Conservation (phyloP, 768 basidiomycete genomes). For the Naganishia onofrii region DNA sequence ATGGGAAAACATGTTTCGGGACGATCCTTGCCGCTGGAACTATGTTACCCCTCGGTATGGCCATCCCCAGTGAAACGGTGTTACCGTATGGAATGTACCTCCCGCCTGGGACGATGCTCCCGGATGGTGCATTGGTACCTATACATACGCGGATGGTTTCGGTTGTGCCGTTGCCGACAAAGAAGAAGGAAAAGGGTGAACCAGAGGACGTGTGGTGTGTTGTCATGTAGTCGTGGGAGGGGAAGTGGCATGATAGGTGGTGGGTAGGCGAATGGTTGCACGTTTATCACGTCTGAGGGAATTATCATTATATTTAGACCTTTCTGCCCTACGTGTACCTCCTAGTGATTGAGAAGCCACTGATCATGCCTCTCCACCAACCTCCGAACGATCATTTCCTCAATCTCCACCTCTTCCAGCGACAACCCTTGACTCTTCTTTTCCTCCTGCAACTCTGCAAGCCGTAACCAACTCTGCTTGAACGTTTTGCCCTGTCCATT, state of each 20-base stretch:
- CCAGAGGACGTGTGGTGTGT: conserved; percentile 25
- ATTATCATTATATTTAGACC: too few species aligned
- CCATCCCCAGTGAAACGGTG: conserved; percentile 19
- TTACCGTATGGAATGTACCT: conserved; percentile 31
- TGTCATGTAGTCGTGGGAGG: conserved; percentile 21
- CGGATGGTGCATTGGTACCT: conserved; percentile 29
- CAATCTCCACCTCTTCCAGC: conserved; percentile 65
- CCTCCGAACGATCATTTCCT: conserved; percentile 80
- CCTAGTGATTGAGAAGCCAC: conserved; percentile 56
- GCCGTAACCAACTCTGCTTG: conserved; percentile 50
- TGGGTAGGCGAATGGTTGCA: background rate
- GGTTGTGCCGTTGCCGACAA: conserved; percentile 23
- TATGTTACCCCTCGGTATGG: conserved; percentile 31
- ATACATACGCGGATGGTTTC: conserved; percentile 31
- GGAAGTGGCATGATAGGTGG: background rate
- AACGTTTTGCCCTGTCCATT: conserved; percentile 33
- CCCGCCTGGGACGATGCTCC: conserved; percentile 32
- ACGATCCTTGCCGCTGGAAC: conserved; percentile 31
- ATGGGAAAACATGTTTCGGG: conserved; percentile 29
- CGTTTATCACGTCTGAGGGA: background rate
- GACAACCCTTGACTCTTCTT: conserved; percentile 52
- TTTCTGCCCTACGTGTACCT: background rate
- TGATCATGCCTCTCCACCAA: conserved; percentile 68
- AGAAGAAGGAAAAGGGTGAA: background rate
- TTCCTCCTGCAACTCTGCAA: conserved; percentile 37